These are phyloP conservation scores for Didymosphaeria variabile DNA, from an alignment of 2,329 filamentous ascomycete species.

Conservation along the genomic window DNA sequence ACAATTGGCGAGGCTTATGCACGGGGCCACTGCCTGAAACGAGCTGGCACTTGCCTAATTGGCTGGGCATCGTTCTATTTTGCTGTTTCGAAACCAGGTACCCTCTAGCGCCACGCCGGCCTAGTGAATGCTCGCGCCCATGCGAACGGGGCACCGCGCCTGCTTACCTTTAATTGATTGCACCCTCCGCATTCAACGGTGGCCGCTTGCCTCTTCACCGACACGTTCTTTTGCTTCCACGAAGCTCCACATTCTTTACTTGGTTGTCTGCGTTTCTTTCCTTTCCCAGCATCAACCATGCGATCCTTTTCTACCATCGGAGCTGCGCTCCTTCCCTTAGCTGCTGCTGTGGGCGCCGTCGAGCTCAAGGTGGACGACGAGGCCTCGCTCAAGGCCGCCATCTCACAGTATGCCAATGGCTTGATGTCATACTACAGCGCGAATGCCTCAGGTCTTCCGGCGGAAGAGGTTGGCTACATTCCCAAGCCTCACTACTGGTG, in stretches of 20 bases:
- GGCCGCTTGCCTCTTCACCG: slow-evolving; percentile 21
- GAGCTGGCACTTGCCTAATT: slow-evolving; percentile 23
- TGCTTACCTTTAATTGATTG: slow-evolving; percentile 17
- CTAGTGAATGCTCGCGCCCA: slow-evolving; percentile 34
- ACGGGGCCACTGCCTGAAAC: slow-evolving; percentile 15
- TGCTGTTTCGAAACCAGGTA: slow-evolving; percentile 37
- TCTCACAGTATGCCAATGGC: slow-evolving; percentile 42
- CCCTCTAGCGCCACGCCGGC: slow-evolving; percentile 21
- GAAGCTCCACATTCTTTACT: slow-evolving; percentile 36
- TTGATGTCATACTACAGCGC: slow-evolving; percentile 49
- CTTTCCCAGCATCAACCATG: slow-evolving; percentile 37
- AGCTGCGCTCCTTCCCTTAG: slow-evolving; percentile 48
- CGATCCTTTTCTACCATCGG: slow-evolving; percentile 40
- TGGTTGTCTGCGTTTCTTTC: slow-evolving; percentile 27
- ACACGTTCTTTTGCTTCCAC: slow-evolving; percentile 32
- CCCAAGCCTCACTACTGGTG: slow-evolving; percentile 59
- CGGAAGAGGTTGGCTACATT: slow-evolving; percentile 51
- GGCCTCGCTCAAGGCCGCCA: slow-evolving; percentile 41
- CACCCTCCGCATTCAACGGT: slow-evolving; percentile 25
- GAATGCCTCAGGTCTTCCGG: slow-evolving; percentile 33
- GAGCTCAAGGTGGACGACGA: slow-evolving; percentile 46
- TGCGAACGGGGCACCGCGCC: slow-evolving; percentile 7
- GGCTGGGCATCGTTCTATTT: slow-evolving; percentile 23
- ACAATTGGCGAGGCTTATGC: slow-evolving; percentile 19
- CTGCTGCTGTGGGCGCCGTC: slow-evolving; percentile 38